Conservation (phyloP, 2,329 filamentous ascomycete species). For the Lasiodiplodia citricola region DNA sequence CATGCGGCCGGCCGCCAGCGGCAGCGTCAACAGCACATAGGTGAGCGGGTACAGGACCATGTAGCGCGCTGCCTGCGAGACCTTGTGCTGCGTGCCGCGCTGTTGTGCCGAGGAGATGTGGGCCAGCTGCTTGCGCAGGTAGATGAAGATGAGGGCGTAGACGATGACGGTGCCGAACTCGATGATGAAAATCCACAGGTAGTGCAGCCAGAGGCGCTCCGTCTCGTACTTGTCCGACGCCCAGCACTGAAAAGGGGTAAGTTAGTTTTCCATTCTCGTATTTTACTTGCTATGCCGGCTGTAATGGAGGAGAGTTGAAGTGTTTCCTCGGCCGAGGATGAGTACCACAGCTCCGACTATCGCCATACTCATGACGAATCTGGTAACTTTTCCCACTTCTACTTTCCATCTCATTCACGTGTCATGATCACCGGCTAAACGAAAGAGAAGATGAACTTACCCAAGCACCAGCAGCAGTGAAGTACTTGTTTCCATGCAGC, state of each 20-base stretch:
- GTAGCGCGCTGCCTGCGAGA: constrained; percentile 56
- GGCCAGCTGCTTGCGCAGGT: constrained; percentile 42
- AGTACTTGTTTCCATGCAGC: constrained; percentile 50
- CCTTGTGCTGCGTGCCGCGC: constrained; percentile 34
- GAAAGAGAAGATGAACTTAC: constrained; percentile 38
- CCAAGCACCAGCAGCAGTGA: constrained; percentile 58
- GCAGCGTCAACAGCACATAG: constrained; percentile 70
- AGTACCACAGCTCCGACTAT: no score
- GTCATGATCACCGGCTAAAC: background rate
- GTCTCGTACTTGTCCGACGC: constrained; percentile 49
- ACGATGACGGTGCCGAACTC: constrained; percentile 49
- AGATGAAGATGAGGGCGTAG: constrained; percentile 28
- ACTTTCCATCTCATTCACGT: background rate
- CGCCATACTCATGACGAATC: background rate
- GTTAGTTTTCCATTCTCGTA: constrained; percentile 27
- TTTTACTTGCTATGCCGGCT: background rate
- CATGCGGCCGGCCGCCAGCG: constrained; percentile 59
- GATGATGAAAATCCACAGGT: constrained; percentile 60
- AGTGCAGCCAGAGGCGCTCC: constrained; percentile 58
- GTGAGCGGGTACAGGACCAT: constrained; percentile 70
- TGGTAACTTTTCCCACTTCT: no score
- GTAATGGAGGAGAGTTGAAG: background rate
- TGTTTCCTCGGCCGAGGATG: background rate
- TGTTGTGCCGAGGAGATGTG: constrained; percentile 41
- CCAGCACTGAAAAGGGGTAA: constrained; percentile 52